Percentiles rank a stretch among this genome's conserved stretches.
Conservation (phyloP, 495 filamentous ascomycete genomes). For the Penicillium alfredii region DNA sequence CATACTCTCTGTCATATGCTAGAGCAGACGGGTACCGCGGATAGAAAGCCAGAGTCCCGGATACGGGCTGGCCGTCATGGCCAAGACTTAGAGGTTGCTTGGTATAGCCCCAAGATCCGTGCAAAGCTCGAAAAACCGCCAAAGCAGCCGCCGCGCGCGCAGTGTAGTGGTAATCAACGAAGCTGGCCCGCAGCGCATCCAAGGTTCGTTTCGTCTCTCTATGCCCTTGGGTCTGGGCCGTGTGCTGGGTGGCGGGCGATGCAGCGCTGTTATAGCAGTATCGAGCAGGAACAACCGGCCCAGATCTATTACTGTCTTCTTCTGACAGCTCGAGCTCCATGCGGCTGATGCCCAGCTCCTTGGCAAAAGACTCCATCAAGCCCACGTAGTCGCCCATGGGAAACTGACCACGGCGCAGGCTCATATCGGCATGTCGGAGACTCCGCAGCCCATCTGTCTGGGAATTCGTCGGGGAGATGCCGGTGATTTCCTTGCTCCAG, state of each 20-base stretch:
- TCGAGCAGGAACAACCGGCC: slow-evolving; percentile 34
- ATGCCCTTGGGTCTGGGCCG: not conserved
- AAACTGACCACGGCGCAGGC: slow-evolving; percentile 54
- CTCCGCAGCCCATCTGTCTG: slow-evolving; percentile 22
- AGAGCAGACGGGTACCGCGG: slow-evolving; percentile 40
- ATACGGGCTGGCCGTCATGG: slow-evolving; percentile 16
- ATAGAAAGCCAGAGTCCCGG: slow-evolving; percentile 56
- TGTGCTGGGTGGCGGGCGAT: not conserved
- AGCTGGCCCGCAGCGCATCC: slow-evolving; percentile 14
- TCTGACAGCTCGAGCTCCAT: slow-evolving; percentile 4
- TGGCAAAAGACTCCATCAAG: slow-evolving; percentile 65
- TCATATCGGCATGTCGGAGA: slow-evolving; percentile 24
- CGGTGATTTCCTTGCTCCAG: slow-evolving; percentile 23
- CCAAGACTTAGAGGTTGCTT: slow-evolving; percentile 34
- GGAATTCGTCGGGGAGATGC: slow-evolving; percentile 4
- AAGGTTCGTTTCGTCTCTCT: slow-evolving; percentile 12
- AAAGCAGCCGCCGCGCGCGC: slow-evolving; percentile 13
- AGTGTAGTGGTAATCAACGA: slow-evolving; percentile 3
- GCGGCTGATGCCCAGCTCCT: slow-evolving; percentile 39
- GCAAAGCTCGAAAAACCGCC: slow-evolving; percentile 66
- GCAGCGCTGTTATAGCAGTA: slow-evolving; percentile 18
- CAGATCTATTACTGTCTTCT: slow-evolving; percentile 8
- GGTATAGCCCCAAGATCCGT: slow-evolving; percentile 63
- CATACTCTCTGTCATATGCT: slow-evolving; percentile 26
- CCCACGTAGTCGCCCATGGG: slow-evolving; percentile 79